Conservation (phyloP, 2,329 filamentous ascomycete genomes). For the Sordariomycetes sp. region DNA sequence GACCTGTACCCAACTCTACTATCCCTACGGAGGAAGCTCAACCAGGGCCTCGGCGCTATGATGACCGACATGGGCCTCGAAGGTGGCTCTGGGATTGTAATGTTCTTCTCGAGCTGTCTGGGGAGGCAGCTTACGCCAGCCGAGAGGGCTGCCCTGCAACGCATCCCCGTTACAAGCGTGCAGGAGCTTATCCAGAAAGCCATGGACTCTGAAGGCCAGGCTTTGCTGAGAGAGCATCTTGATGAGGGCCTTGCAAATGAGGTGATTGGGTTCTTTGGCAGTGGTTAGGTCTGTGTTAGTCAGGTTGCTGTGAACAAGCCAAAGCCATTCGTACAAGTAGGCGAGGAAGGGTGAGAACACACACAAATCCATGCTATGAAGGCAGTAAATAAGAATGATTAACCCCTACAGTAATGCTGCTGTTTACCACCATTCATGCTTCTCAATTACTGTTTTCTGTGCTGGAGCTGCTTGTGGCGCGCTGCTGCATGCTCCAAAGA, state of each 20-base stretch:
- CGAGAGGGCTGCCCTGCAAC: constrained; percentile 17
- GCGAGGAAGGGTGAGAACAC: neutral
- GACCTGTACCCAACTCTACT: constrained; percentile 25
- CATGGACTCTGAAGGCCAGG: constrained; percentile 9
- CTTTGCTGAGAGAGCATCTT: constrained; percentile 14
- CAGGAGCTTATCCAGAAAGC: constrained; percentile 14
- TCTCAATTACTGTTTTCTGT: no score
- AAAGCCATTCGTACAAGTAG: neutral
- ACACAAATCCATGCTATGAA: no score
- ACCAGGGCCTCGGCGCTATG: neutral
- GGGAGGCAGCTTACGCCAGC: constrained; percentile 15
- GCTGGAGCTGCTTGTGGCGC: no score
- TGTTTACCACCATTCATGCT: no score
- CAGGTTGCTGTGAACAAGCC: neutral
- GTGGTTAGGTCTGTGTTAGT: neutral
- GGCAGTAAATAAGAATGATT: no score
- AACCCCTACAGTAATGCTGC: no score
- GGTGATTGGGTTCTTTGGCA: constrained; percentile 17
- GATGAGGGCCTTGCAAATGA: constrained; percentile 17
- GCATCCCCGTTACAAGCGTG: constrained; percentile 14
- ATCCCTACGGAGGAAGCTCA: constrained; percentile 18
- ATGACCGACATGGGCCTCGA: neutral
- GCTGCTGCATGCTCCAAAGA: no score
- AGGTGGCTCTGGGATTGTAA: constrained; percentile 11
- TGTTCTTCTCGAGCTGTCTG: constrained; percentile 9